A percentile compares a stretch with the other conserved stretches of the same genome.
These are phyloP conservation scores for Insectozyma bohioensis DNA, from an alignment of 1,139 yeast species.

Conservation along the genomic window DNA sequence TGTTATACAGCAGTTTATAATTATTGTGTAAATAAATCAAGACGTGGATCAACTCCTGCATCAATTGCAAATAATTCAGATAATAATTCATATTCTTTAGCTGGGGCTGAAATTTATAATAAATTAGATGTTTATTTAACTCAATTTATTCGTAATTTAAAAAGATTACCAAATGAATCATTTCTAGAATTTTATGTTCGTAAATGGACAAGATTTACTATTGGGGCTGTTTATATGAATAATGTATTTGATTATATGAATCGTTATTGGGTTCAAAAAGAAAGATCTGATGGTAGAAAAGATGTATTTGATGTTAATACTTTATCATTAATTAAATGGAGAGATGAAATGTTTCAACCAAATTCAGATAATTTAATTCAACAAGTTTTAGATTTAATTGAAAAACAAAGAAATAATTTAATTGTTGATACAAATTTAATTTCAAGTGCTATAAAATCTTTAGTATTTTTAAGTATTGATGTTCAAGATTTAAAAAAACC, in stretches of 20 bases:
- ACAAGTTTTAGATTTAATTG: constrained; percentile 76
- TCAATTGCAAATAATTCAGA: constrained; percentile 16
- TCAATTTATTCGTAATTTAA: constrained; percentile 55
- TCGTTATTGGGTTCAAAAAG: constrained; percentile 97
- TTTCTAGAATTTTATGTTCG: constrained; percentile 83
- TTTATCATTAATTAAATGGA: constrained; percentile 85
- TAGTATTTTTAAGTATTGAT: constrained; percentile 76
- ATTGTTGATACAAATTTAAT: constrained; percentile 67
- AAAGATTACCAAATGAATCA: constrained; percentile 56
- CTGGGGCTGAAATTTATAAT: constrained; percentile 87
- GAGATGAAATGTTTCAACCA: constrained; percentile 71
- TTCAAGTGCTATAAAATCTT: constrained; percentile 77
- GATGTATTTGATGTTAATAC: constrained; percentile 91
- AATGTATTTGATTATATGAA: constrained; percentile 95
- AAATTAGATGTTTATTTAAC: constrained; percentile 67
- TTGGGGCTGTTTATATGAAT: constrained; percentile 89
- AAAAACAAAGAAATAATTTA: constrained; percentile 77
- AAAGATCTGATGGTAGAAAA: constrained; percentile 91
- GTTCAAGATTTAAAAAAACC: constrained; percentile 82
- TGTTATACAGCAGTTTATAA: constrained; percentile 87
- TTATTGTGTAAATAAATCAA: constrained; percentile 84
- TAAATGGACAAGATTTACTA: constrained; percentile 85
- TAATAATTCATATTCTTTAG: constrained; percentile 48
- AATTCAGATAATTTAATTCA: constrained; percentile 59
- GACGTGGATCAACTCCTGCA: constrained; percentile 25